These are phyloP conservation scores for Trypanosoma avium DNA, from an alignment of 208 protist genomes.

Conservation along the genomic window DNA sequence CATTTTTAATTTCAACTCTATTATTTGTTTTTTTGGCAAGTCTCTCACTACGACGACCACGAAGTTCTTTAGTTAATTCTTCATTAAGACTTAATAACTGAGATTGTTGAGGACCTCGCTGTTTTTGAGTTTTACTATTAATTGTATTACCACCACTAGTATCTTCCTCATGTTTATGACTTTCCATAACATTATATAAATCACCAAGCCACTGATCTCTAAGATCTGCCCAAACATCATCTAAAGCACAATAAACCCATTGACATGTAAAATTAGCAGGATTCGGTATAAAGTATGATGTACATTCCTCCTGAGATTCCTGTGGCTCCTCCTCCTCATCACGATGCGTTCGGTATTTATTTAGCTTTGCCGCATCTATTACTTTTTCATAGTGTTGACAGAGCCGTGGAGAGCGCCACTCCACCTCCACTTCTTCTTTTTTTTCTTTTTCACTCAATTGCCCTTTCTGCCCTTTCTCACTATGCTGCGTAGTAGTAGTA, in stretches of 20 bases:
- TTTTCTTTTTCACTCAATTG: not conserved
- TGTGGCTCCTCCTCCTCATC: no score
- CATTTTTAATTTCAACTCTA: not conserved
- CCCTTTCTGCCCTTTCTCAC: not conserved
- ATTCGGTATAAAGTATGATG: conserved; percentile 68
- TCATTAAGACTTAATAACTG: conserved; percentile 45
- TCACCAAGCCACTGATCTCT: conserved; percentile 46
- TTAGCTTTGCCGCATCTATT: conserved; percentile 12
- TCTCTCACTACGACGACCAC: conserved; percentile 43
- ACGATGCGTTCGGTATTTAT: not conserved
- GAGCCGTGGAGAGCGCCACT: conserved; percentile 26
- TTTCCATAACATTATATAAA: conserved; percentile 32
- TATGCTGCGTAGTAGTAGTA: no score
- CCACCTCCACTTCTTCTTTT: conserved; percentile 1
- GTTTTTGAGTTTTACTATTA: not conserved
- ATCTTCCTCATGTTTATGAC: not conserved
- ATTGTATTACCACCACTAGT: not conserved
- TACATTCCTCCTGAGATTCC: no score
- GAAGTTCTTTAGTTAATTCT: conserved; percentile 50
- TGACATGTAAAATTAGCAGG: conserved; percentile 60
- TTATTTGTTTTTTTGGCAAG: conserved; percentile 14
- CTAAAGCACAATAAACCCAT: conserved; percentile 53
- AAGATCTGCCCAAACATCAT: conserved; percentile 54
- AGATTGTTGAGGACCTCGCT: conserved; percentile 7
- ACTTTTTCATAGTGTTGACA: conserved; percentile 21